phyloP scores from a whole-genome alignment of 768 basidiomycete genomes.

The Pulveroboletus sp. region DNA sequence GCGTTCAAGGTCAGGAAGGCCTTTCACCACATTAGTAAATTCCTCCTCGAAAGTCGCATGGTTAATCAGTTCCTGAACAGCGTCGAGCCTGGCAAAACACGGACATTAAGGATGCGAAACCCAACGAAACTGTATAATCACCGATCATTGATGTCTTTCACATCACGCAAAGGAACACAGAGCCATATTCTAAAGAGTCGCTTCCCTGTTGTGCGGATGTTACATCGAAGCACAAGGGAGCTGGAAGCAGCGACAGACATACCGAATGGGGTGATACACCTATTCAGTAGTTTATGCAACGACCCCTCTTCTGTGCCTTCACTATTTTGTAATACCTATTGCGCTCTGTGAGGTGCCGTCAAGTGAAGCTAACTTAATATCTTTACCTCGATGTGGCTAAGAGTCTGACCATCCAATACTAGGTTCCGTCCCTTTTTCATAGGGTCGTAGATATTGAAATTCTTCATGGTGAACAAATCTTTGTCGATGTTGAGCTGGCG shows the following conservation, averaged over 20 bases:
- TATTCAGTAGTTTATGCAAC: conserved; percentile 71
- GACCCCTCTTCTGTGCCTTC: conserved; percentile 94
- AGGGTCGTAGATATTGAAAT: conserved; percentile 97
- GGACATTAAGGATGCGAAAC: conserved; percentile 16
- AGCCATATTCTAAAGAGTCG: conserved; percentile 96
- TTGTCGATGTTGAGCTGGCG: conserved; percentile 93
- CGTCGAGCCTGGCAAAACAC: conserved; percentile 66
- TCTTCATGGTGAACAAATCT: conserved; percentile 91
- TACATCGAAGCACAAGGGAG: conserved; percentile 3
- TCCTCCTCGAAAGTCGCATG: conserved; percentile 72
- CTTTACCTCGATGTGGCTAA: conserved; percentile 88
- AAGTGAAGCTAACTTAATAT: not conserved
- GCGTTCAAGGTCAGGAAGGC: conserved; percentile 88
- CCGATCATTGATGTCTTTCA: conserved; percentile 86
- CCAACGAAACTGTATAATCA: conserved; percentile 31
- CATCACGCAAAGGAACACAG: conserved; percentile 83
- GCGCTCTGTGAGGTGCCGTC: conserved; percentile 3
- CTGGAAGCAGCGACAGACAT: conserved; percentile 10
- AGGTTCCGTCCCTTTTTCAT: conserved; percentile 86
- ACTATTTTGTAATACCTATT: conserved; percentile 80
- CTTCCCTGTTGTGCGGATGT: conserved; percentile 58
- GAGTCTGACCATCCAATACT: conserved; percentile 88
- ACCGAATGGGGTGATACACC: conserved; percentile 93
- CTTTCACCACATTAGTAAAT: conserved; percentile 74
- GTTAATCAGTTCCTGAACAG: conserved; percentile 85